These are phyloP conservation scores for Penicillium rolfsii DNA, from an alignment of 2,329 filamentous ascomycete genomes.

Conservation along the genomic window DNA sequence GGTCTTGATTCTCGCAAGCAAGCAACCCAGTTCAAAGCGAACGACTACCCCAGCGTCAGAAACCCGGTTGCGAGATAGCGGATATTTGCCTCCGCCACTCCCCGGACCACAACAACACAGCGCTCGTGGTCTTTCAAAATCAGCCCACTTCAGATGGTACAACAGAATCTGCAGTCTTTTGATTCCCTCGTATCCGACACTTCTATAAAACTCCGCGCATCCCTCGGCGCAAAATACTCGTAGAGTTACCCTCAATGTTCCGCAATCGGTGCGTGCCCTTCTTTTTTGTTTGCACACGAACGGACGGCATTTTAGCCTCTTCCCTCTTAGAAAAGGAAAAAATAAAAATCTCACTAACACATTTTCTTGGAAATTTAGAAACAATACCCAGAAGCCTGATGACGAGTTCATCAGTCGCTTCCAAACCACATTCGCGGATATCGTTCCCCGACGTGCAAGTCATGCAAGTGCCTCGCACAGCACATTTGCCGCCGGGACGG, in stretches of 20 bases:
- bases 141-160: conserved; percentile 15
- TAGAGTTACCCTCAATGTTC: conserved; percentile 45
- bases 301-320: neutral
- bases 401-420: conserved; percentile 84
- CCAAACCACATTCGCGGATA: conserved; percentile 78
- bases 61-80: neutral
- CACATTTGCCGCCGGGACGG: conserved; percentile 23
- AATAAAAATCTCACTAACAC: neutral
- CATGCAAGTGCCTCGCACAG: conserved; percentile 35
- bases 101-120: neutral
- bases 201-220: neutral
- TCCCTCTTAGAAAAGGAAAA: neutral
- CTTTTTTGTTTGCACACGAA: neutral
- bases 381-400: conserved; percentile 80
- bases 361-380: conserved; percentile 52
- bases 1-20: neutral
- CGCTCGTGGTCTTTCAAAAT: neutral
- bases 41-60: neutral
- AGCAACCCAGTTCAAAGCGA: neutral
- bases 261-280: conserved; percentile 49
- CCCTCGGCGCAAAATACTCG: conserved; percentile 3
- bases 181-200: conserved; percentile 1
- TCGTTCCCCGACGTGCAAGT: conserved; percentile 56
- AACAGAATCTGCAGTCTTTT: neutral
- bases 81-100: neutral